Evolutionary conservation across 1,139 yeast species (phyloP).

Genomic region (Scheffersomyces parashehatae): DNA sequence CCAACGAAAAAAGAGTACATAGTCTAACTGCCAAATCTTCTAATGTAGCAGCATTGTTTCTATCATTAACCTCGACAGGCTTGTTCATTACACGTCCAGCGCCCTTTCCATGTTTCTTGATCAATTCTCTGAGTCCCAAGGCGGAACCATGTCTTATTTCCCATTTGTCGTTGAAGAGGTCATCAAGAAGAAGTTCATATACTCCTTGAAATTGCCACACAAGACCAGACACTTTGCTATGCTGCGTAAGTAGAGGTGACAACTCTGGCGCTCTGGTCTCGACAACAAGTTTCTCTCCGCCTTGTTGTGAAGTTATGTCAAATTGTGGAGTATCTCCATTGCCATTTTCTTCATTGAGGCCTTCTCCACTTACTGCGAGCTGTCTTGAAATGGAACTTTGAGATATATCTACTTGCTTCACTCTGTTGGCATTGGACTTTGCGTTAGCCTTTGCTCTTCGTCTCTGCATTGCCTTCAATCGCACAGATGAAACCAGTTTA

Average conservation of each 20-base stretch:
- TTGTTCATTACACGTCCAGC: constrained; percentile 81
- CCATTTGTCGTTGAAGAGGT: constrained; percentile 86
- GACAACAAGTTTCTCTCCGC: constrained; percentile 78
- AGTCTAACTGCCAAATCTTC: constrained; percentile 89
- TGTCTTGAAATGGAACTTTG: constrained; percentile 74
- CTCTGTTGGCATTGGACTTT: constrained; percentile 53
- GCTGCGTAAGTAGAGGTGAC: constrained; percentile 72
- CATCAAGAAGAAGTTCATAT: constrained; percentile 79
- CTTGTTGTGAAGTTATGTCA: constrained; percentile 76
- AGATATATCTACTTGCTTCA: constrained; percentile 69
- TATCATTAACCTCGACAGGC: constrained; percentile 59
- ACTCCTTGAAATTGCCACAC: constrained; percentile 98
- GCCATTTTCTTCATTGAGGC: constrained; percentile 17
- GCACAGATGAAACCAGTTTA: constrained; percentile 58
- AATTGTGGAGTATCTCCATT: constrained; percentile 25
- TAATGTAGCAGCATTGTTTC: constrained; percentile 65
- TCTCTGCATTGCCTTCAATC: constrained; percentile 91
- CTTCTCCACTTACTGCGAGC: constrained; percentile 41
- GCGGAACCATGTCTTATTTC: constrained; percentile 97
- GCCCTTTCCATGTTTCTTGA: constrained; percentile 80
- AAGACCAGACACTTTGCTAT: constrained; percentile 72
- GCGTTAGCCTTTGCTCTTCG: constrained; percentile 86
- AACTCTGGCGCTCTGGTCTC: constrained; percentile 73
- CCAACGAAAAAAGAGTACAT: constrained; percentile 85
- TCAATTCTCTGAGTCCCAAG: constrained; percentile 83